A percentile compares a stretch with the other conserved stretches of the same genome.
phyloP scores from a whole-genome alignment of 805 yeast species.

The Kodamaea leandrae region DNA sequence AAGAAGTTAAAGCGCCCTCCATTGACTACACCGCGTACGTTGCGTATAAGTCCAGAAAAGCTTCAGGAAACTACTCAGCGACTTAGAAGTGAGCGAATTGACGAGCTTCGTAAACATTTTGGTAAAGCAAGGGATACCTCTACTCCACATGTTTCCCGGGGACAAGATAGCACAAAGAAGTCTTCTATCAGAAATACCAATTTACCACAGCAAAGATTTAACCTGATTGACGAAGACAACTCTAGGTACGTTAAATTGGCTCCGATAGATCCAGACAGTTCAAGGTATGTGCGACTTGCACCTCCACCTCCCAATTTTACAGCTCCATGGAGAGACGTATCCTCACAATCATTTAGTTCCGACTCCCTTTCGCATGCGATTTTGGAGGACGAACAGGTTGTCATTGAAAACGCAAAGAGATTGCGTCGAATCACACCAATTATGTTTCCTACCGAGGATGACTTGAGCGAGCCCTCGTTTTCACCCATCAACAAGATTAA shows the following conservation, averaged over 20 bases:
- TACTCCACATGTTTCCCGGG: conserved; percentile 6
- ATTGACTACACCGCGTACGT: conserved; percentile 21
- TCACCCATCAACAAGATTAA: conserved; percentile 31
- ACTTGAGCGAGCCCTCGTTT: conserved; percentile 23
- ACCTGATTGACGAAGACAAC: background rate
- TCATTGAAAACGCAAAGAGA: conserved; percentile 34
- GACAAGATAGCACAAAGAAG: background rate
- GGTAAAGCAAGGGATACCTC: conserved; percentile 22
- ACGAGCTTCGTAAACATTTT: conserved; percentile 34
- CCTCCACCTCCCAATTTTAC: conserved; percentile 22
- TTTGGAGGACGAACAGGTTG: conserved; percentile 16
- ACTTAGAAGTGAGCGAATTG: conserved; percentile 31
- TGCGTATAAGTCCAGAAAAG: conserved; percentile 33
- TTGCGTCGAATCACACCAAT: conserved; percentile 37
- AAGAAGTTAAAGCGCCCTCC: conserved; percentile 21
- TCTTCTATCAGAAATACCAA: no score
- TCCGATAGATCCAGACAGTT: conserved; percentile 8
- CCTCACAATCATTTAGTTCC: background rate
- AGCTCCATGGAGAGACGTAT: conserved; percentile 1
- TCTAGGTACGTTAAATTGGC: background rate
- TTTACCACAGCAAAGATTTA: background rate
- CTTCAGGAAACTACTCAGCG: conserved; percentile 40
- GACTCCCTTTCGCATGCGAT: conserved; percentile 6
- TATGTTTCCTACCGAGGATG: conserved; percentile 32
- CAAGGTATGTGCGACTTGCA: conserved; percentile 6